Evolutionary conservation across 768 basidiomycete genomes (phyloP).

Genomic region (Baorangia bicolor): DNA sequence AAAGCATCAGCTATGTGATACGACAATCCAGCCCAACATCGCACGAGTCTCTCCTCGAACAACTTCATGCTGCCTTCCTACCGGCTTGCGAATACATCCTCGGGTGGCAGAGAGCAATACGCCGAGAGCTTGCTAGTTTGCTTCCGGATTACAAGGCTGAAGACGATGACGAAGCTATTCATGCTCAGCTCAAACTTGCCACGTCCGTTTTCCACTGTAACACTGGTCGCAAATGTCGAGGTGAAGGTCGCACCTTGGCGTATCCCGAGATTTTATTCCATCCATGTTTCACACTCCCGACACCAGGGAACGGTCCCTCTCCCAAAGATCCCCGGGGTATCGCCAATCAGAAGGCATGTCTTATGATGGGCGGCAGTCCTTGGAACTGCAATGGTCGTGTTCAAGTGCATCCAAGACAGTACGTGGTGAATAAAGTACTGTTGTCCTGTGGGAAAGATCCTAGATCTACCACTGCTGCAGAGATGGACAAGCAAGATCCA

Average conservation of each 20-base stretch:
- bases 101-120: constrained; percentile 26
- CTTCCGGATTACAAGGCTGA: constrained; percentile 21
- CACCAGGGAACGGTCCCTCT: constrained; percentile 3
- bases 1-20: constrained; percentile 26
- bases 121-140: constrained; percentile 29
- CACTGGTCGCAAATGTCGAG: constrained; percentile 11
- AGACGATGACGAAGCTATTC: constrained; percentile 16
- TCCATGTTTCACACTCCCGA: constrained; percentile 25
- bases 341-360: constrained; percentile 22
- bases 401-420: constrained; percentile 20
- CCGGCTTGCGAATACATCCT: constrained; percentile 17
- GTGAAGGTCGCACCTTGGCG: constrained; percentile 10
- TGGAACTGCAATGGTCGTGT: constrained; percentile 24
- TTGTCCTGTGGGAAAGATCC: constrained; percentile 26
- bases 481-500: constrained; percentile 26
- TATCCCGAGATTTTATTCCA: constrained; percentile 31
- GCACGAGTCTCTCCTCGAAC: constrained; percentile 10
- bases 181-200: constrained; percentile 27
- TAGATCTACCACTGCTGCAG: constrained; percentile 18
- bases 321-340: constrained; percentile 22
- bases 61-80: constrained; percentile 20
- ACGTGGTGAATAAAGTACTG: constrained; percentile 15
- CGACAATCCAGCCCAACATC: constrained; percentile 14
- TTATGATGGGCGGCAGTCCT: constrained; percentile 23
- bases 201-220: constrained; percentile 29